Evolutionary conservation across 495 filamentous ascomycete species (phyloP).

Genomic region (Cercophora scortea): DNA sequence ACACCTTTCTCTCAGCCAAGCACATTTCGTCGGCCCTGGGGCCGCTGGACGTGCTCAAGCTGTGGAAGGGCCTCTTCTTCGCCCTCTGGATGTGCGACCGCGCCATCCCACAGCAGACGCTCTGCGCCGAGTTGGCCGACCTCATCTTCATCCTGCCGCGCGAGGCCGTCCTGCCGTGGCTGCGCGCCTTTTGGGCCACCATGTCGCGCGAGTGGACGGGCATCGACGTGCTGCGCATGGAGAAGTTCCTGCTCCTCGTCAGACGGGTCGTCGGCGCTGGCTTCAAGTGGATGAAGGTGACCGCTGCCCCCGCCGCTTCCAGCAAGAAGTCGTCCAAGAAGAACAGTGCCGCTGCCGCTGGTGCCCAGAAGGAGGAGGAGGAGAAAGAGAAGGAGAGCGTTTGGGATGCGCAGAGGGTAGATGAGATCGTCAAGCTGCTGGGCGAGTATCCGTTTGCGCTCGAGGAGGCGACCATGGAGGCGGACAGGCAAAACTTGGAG

Average conservation of each 20-base stretch:
- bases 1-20: slow-evolving; percentile 65
- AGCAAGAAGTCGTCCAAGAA: too few species aligned
- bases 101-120: slow-evolving; percentile 75
- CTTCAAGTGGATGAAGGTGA: slow-evolving; percentile 48
- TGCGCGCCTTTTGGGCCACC: slow-evolving; percentile 82
- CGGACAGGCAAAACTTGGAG: neutral
- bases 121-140: slow-evolving; percentile 67
- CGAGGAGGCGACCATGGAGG: slow-evolving; percentile 22
- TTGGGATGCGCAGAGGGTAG: slow-evolving; percentile 27
- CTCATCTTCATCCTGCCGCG: slow-evolving; percentile 59
- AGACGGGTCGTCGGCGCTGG: slow-evolving; percentile 64
- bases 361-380: too few species aligned
- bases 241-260: slow-evolving; percentile 87
- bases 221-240: slow-evolving; percentile 80
- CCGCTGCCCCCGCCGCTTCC: slow-evolving; percentile 12
- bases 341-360: slow-evolving; percentile 3
- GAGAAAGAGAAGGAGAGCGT: too few species aligned
- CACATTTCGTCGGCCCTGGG: slow-evolving; percentile 45
- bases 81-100: slow-evolving; percentile 95
- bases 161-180: slow-evolving; percentile 53
- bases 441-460: slow-evolving; percentile 36
- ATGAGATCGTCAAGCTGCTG: slow-evolving; percentile 32
- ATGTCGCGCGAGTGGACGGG: slow-evolving; percentile 72
- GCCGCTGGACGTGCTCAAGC: slow-evolving; percentile 73
- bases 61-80: slow-evolving; percentile 97